A percentile compares a stretch with the other conserved stretches of the same genome.
Conservation (phyloP, 2,329 filamentous ascomycete genomes). For the Sporothrix brunneoviolacea region DNA sequence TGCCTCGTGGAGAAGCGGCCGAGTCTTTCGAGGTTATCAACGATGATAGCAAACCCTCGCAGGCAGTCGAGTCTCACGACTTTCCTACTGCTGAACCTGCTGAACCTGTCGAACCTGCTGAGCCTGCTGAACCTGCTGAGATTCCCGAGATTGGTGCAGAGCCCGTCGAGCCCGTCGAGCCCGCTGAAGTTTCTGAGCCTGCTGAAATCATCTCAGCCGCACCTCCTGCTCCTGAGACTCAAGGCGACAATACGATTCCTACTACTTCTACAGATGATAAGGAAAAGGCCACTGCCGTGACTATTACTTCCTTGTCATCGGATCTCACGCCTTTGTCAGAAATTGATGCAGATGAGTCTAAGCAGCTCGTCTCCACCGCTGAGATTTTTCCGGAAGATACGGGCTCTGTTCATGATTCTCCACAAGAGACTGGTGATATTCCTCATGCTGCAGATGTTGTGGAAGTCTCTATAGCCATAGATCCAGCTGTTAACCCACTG, state of each 20-base stretch:
- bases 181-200: neutral
- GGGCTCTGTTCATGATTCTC: neutral
- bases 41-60: neutral
- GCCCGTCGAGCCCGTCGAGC: neutral
- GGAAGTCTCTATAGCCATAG: neutral
- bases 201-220: neutral
- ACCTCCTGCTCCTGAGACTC: neutral
- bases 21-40: neutral
- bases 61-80: no score
- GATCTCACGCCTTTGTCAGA: neutral
- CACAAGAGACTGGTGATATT: neutral
- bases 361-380: neutral
- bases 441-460: neutral
- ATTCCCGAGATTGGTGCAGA: neutral
- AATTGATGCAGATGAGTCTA: neutral
- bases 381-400: neutral
- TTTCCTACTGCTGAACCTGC: no score
- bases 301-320: neutral
- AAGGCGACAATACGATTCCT: neutral
- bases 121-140: neutral
- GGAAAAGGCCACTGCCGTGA: neutral
- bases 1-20: neutral
- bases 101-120: neutral
- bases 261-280: neutral
- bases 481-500: neutral